Conservation (phyloP, 352 stramenopile species). For the Pelagophyceae sp. region DNA sequence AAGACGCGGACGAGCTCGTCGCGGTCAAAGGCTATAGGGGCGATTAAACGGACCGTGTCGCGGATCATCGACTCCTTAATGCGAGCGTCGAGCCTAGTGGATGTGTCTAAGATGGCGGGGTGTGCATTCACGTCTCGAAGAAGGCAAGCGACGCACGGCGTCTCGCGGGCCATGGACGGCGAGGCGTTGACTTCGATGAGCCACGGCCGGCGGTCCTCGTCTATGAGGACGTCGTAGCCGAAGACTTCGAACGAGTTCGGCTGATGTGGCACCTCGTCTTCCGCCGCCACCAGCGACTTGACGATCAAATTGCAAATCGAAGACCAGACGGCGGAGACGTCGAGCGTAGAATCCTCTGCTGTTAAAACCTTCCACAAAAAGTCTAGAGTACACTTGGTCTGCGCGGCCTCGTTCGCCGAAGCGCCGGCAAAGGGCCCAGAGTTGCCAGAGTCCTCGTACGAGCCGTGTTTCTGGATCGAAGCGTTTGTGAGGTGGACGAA, state of each 20-base stretch:
- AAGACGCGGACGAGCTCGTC: slow-evolving; percentile 56
- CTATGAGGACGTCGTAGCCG: slow-evolving; percentile 86
- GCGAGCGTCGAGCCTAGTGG: slow-evolving; percentile 66
- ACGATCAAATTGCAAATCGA: slow-evolving; percentile 65
- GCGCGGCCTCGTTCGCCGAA: slow-evolving; percentile 45
- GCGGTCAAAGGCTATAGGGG: slow-evolving; percentile 67
- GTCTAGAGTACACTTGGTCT: slow-evolving; percentile 61
- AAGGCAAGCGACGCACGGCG: too few species aligned
- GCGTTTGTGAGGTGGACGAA: slow-evolving; percentile 89
- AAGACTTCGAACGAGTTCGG: slow-evolving; percentile 85
- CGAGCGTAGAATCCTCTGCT: slow-evolving; percentile 31
- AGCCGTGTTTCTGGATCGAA: slow-evolving; percentile 65
- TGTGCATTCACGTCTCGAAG: too few species aligned
- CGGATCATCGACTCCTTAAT: slow-evolving; percentile 77
- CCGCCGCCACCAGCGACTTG: slow-evolving; percentile 69
- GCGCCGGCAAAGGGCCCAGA: slow-evolving; percentile 27
- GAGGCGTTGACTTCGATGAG: slow-evolving; percentile 91
- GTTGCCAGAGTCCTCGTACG: slow-evolving; percentile 30
- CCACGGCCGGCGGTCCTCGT: slow-evolving; percentile 73
- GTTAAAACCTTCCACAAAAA: slow-evolving; percentile 33
- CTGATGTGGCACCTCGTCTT: slow-evolving; percentile 75
- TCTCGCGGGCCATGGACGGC: slow-evolving; percentile 75
- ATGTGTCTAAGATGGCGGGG: too few species aligned
- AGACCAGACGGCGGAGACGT: slow-evolving; percentile 56
- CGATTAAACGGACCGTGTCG: slow-evolving; percentile 70